phyloP scores from a whole-genome alignment of 345 rosid genomes.

The Balakata baccata region DNA sequence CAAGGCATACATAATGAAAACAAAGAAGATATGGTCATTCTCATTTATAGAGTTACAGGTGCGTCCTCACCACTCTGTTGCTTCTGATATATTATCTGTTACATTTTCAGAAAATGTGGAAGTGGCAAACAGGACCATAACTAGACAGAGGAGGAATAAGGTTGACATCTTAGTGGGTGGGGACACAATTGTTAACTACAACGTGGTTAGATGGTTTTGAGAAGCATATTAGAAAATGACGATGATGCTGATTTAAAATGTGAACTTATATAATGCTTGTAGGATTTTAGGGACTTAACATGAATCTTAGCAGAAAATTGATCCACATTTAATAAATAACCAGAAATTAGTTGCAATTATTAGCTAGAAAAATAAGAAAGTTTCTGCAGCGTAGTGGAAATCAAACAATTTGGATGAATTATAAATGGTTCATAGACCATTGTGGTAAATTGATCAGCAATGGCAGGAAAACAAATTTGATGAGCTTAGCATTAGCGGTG shows the following conservation, averaged over 20 bases:
- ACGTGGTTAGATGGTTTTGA: neutral
- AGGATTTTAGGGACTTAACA: neutral
- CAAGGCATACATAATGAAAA: neutral
- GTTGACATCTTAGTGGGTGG: conserved; percentile 21
- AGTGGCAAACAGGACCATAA: conserved; percentile 12
- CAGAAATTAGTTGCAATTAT: neutral
- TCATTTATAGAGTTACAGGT: conserved; percentile 7
- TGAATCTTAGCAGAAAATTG: neutral
- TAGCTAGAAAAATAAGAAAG: no score
- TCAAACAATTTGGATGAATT: neutral
- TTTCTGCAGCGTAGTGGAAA: neutral
- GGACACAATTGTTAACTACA: neutral
- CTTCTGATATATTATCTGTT: conserved; percentile 10
- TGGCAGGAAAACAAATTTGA: neutral
- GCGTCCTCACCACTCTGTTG: conserved; percentile 25
- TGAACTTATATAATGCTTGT: conserved; percentile 1
- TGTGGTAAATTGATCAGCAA: neutral
- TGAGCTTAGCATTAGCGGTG: neutral
- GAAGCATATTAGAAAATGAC: neutral
- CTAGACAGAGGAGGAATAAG: conserved; percentile 19
- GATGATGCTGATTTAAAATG: neutral
- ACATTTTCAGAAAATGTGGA: conserved; percentile 17
- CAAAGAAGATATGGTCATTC: neutral
- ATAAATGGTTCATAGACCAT: neutral
- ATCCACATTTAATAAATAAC: neutral